A percentile compares a stretch with the other conserved stretches of the same genome.
Evolutionary conservation across 169 alveolate genomes (phyloP).

Genomic region (Eimeria acervulina): DNA sequence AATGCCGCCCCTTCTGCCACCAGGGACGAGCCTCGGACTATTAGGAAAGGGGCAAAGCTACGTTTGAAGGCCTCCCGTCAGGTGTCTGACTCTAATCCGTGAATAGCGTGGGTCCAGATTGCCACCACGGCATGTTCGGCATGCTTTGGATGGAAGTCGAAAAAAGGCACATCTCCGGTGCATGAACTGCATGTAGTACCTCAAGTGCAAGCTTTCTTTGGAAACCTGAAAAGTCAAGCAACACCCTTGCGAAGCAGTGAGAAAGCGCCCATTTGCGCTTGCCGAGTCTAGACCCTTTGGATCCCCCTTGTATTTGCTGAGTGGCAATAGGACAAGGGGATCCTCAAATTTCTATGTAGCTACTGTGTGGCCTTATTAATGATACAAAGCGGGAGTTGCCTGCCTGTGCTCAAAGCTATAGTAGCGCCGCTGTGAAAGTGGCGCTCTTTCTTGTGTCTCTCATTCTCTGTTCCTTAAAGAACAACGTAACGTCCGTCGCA

Average conservation of each 20-base stretch:
- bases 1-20: background rate
- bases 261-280: background rate
- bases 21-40: slow-evolving; percentile 26
- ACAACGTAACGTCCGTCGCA: slow-evolving; percentile 21
- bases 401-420: slow-evolving; percentile 12
- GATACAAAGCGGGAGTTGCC: background rate
- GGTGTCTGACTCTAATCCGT: background rate
- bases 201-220: background rate
- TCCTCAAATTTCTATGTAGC: background rate
- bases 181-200: background rate
- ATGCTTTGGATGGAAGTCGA: background rate
- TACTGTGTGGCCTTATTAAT: background rate
- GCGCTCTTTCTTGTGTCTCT: slow-evolving; percentile 49
- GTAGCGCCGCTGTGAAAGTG: background rate
- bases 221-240: background rate
- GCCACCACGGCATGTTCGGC: background rate
- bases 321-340: slow-evolving; percentile 5
- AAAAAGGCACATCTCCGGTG: background rate
- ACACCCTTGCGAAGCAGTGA: background rate
- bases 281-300: background rate
- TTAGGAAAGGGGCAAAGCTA: slow-evolving; percentile 29
- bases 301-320: slow-evolving; percentile 7
- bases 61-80: slow-evolving; percentile 37
- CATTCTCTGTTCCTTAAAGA: slow-evolving; percentile 31
- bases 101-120: background rate